Conservation (phyloP, 2,329 filamentous ascomycete species). For the Beauveria varroae region DNA sequence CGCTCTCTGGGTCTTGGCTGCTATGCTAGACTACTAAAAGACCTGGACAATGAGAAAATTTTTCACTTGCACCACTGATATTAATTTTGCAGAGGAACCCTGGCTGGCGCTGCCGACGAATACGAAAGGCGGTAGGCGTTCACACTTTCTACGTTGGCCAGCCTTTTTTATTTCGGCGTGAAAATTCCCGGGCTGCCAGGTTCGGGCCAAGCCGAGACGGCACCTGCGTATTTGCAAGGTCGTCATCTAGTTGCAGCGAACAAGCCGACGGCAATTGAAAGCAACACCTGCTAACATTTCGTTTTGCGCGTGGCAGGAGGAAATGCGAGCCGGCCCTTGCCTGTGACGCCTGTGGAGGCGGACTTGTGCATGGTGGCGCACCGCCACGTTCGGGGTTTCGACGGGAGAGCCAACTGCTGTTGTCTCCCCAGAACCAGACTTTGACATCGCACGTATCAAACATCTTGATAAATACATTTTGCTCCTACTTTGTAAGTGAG, state of each 20-base stretch:
- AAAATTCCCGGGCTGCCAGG: neutral
- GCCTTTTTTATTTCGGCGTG: neutral
- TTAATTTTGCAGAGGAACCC: neutral
- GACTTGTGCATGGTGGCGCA: too few relatives aligned
- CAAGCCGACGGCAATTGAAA: slow-evolving; percentile 7
- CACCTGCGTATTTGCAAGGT: neutral
- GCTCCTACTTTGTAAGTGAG: neutral
- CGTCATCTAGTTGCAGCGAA: neutral
- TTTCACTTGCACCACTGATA: neutral
- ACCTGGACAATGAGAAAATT: neutral
- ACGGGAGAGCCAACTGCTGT: too few relatives aligned
- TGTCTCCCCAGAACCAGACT: too few relatives aligned
- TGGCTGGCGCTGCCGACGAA: neutral
- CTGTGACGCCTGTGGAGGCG: too few relatives aligned
- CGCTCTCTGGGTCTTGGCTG: neutral
- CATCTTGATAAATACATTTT: too few relatives aligned
- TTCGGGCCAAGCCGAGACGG: neutral
- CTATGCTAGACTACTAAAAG: neutral
- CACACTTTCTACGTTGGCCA: too few relatives aligned
- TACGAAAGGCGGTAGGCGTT: too few relatives aligned
- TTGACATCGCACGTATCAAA: too few relatives aligned
- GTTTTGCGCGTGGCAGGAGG: neutral
- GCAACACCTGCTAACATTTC: neutral
- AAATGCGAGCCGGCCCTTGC: too few relatives aligned
- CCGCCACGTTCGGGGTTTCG: too few relatives aligned